phyloP scores from a whole-genome alignment of 2,329 filamentous ascomycete genomes.

The Blastomyces emzantsi region DNA sequence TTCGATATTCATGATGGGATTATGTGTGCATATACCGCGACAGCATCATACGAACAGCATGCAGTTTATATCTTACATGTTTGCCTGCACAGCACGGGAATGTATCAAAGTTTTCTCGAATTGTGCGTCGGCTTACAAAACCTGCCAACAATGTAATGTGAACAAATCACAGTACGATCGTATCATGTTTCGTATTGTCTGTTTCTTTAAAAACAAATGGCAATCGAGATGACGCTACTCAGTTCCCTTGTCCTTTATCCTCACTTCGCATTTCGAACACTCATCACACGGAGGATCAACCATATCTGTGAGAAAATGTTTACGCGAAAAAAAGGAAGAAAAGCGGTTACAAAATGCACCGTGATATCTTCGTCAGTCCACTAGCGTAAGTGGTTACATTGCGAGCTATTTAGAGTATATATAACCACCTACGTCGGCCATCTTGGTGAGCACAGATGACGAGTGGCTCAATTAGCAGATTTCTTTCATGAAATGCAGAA shows the following conservation, averaged over 20 bases:
- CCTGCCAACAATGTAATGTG: not conserved
- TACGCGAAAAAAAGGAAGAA: not conserved
- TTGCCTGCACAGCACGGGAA: not conserved
- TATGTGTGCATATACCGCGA: not conserved
- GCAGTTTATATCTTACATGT: not conserved
- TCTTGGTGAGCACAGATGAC: not conserved
- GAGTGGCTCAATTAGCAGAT: too few relatives aligned
- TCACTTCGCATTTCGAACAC: not conserved
- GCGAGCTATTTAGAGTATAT: not conserved
- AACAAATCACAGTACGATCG: not conserved
- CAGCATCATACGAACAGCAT: not conserved
- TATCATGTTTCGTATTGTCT: not conserved
- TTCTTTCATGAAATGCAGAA: too few relatives aligned
- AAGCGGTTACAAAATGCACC: not conserved
- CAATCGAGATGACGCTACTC: not conserved
- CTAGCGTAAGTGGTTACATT: not conserved
- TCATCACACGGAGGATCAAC: not conserved
- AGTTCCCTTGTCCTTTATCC: not conserved
- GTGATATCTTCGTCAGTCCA: not conserved
- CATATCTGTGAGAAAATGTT: not conserved
- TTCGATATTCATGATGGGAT: not conserved
- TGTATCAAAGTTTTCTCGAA: not conserved
- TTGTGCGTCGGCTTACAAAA: not conserved
- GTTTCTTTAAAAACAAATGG: not conserved
- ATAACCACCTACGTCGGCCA: too few relatives aligned